Evolutionary conservation across 208 protist genomes (phyloP), one percentile per base, ranked within the genome.

Genomic region (Leishmania lainsoni): DNA sequence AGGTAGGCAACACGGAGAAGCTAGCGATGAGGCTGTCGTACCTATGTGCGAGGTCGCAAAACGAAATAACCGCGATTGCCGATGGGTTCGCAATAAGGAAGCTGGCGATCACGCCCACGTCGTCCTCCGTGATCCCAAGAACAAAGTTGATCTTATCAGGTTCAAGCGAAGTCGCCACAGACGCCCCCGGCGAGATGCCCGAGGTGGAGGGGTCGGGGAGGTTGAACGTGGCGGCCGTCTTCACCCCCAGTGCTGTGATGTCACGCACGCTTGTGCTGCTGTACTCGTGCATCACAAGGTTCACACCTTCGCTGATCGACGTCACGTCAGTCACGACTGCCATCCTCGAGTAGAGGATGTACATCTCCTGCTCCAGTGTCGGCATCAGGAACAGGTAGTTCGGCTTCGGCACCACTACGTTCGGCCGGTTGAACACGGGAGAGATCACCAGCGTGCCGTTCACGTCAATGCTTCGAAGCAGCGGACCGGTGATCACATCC

Each of bases 361-460:
- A 93, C 29, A 89, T 75, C 79, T 93, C 78, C 87, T 93, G 89
- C 68, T 93, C 83, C n/a, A 88, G n/a, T 35, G 87, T 93, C 32
- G 87, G 87, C 68, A 52, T 75, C 48, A 75, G 45, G 71, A 56
- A 75, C n/a, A 75, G 3, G 48, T 75, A 75, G 48, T 75, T 75
- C 16, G 16, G 1, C 48, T 52, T 45, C 26, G 5, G 0, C 39
- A 54, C 45, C 14, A 75, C 12, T 3, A 48, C 5, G 20, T 49
- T 17, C 17, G 69, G 69, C 26, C 48, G 69, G 2, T 42, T 42
- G 35, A 74, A 74, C 0, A 74, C 42, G 17, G 69, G 42, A 32
- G 26, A 49, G 6, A 54, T 20, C 3, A 74, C 48, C 6, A 74
- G n/a, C 16, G 56, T 6, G 12, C 48, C 69, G 45, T n/a, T 49